Evolutionary conservation across 2,329 filamentous ascomycete species (phyloP).

Genomic region (Microdochium paspali): DNA sequence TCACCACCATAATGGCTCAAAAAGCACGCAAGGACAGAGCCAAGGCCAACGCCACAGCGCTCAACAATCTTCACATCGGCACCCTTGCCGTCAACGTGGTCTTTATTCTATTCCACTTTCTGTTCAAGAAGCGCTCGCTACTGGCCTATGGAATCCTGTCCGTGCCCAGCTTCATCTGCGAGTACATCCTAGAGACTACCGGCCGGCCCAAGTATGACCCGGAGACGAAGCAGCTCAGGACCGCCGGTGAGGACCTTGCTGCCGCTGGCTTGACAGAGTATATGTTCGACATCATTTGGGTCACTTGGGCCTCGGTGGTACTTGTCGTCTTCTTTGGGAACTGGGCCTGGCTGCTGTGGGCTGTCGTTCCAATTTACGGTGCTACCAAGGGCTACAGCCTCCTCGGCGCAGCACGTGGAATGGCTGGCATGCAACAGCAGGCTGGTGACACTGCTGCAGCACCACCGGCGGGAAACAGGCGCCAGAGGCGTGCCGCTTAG

Average conservation of each 20-base stretch:
- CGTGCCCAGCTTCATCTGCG: constrained; percentile 64
- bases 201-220: constrained; percentile 68
- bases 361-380: constrained; percentile 45
- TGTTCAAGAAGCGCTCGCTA: constrained; percentile 55
- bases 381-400: constrained; percentile 44
- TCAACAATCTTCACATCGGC: constrained; percentile 75
- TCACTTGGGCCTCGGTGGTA: constrained; percentile 73
- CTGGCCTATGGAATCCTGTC: constrained; percentile 65
- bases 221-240: constrained; percentile 56
- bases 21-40: constrained; percentile 60
- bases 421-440: constrained; percentile 37
- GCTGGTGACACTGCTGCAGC: constrained; percentile 19
- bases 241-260: constrained; percentile 77
- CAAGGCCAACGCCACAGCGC: constrained; percentile 64
- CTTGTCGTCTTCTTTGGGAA: constrained; percentile 74
- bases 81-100: constrained; percentile 61
- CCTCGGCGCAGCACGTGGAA: constrained; percentile 42
- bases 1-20: constrained; percentile 39
- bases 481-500: constrained; percentile 44
- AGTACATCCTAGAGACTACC: constrained; percentile 77
- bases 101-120: constrained; percentile 65
- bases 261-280: constrained; percentile 89
- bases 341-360: constrained; percentile 54
- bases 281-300: constrained; percentile 95
- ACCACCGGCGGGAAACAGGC: constrained; percentile 37